Conservation (phyloP, 129 eudicot species). For the Chrysanthemum lavandulifolium region DNA sequence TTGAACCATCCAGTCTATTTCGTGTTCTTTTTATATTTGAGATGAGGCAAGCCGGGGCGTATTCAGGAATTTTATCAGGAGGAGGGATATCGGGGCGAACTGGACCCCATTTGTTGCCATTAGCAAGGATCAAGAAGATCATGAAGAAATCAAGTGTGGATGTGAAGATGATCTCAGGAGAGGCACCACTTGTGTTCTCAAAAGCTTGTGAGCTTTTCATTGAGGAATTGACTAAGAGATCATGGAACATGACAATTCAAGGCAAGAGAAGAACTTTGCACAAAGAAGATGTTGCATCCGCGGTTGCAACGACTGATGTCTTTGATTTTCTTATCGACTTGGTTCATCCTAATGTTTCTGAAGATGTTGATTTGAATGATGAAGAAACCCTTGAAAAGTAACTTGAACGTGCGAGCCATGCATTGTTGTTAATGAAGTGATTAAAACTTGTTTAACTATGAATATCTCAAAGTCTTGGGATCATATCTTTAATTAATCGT, state of each 20-base stretch:
- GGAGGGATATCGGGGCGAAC: constrained; percentile 53
- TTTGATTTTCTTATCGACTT: constrained; percentile 66
- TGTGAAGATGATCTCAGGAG: constrained; percentile 82
- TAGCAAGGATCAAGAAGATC: constrained; percentile 85
- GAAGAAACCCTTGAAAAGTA: constrained; percentile 16
- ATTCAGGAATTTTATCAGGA: constrained; percentile 56
- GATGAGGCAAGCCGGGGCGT: constrained; percentile 72
- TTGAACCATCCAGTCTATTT: neutral
- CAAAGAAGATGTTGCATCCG: constrained; percentile 78
- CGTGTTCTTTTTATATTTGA: neutral
- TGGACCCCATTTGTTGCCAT: constrained; percentile 63
- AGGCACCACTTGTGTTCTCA: constrained; percentile 77
- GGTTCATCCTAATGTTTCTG: constrained; percentile 31
- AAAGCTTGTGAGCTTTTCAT: constrained; percentile 78
- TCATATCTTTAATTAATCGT: too few relatives aligned
- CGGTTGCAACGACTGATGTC: constrained; percentile 60
- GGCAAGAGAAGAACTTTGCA: constrained; percentile 68
- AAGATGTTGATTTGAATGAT: constrained; percentile 19
- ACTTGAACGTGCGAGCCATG: neutral
- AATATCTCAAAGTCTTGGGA: neutral
- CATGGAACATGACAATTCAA: constrained; percentile 63
- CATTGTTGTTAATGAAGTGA: neutral
- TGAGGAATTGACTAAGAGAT: constrained; percentile 62
- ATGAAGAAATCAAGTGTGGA: constrained; percentile 82
- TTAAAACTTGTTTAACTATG: neutral